A percentile compares a stretch with the other conserved stretches of the same genome.
These are phyloP conservation scores for Hypoxylon lienhwacheense DNA, from an alignment of 495 filamentous ascomycete species.

Conservation along the genomic window DNA sequence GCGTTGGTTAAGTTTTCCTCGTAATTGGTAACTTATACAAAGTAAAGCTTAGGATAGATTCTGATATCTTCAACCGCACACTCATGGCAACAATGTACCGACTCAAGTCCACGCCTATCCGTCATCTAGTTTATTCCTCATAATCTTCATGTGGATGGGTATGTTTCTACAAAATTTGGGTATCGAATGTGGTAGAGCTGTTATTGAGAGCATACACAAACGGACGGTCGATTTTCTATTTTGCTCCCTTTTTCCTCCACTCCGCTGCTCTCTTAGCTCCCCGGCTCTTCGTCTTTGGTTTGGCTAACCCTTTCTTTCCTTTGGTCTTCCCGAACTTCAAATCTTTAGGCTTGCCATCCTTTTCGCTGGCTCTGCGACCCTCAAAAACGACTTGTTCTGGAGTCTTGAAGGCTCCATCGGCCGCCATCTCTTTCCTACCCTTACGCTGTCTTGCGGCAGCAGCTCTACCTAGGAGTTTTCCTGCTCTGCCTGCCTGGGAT, in stretches of 20 bases:
- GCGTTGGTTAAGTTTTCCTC: too few species aligned
- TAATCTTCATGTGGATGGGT: too few species aligned
- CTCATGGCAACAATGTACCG: too few species aligned
- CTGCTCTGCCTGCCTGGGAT: slow-evolving; percentile 76
- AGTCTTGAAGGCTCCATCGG: slow-evolving; percentile 48
- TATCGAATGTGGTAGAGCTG: slow-evolving; percentile 1
- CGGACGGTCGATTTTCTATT: slow-evolving; percentile 13
- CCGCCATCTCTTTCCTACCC: slow-evolving; percentile 28
- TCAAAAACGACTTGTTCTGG: slow-evolving; percentile 83
- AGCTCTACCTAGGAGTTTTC: slow-evolving; percentile 78
- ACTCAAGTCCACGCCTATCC: too few species aligned
- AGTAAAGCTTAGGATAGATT: too few species aligned
- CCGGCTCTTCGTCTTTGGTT: slow-evolving; percentile 54
- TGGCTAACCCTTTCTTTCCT: slow-evolving; percentile 56
- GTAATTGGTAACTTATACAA: too few species aligned
- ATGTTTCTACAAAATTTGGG: neutral
- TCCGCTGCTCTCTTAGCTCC: slow-evolving; percentile 63
- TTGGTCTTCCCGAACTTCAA: slow-evolving; percentile 63
- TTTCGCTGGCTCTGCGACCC: slow-evolving; percentile 76
- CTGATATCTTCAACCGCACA: too few species aligned
- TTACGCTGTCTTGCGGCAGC: slow-evolving; percentile 59
- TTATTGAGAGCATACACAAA: neutral
- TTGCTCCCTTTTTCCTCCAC: slow-evolving; percentile 57
- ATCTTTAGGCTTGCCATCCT: slow-evolving; percentile 60
- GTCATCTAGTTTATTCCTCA: too few species aligned